A percentile compares a stretch with the other conserved stretches of the same genome.
These are phyloP conservation scores for Aspergillus vadensis DNA, from an alignment of 2,329 filamentous ascomycete genomes.

Conservation along the genomic window DNA sequence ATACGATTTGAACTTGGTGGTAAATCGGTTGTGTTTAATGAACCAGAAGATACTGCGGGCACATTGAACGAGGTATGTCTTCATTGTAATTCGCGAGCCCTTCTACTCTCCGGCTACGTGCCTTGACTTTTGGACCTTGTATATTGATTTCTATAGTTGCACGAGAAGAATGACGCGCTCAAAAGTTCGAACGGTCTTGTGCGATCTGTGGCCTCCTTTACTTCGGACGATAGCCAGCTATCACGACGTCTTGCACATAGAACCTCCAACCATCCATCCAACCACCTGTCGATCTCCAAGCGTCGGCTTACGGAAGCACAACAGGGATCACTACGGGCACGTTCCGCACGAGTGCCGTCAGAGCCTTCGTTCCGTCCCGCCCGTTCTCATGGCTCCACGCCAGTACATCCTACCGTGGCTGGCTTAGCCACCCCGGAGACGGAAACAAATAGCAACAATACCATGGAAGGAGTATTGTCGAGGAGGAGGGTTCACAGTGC, in stretches of 20 bases:
- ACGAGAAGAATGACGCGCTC: constrained; percentile 47
- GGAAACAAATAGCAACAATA: constrained; percentile 34
- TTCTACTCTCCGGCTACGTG: background rate
- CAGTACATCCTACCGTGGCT: constrained; percentile 32
- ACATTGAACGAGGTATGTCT: constrained; percentile 56
- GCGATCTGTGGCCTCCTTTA: constrained; percentile 48
- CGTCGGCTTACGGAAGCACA: constrained; percentile 58
- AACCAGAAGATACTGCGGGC: constrained; percentile 59
- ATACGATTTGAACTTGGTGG: constrained; percentile 74
- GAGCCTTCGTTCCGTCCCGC: constrained; percentile 53
- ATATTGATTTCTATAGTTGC: constrained; percentile 39
- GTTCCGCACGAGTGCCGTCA: constrained; percentile 44
- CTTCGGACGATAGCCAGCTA: constrained; percentile 39
- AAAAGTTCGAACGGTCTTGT: constrained; percentile 52
- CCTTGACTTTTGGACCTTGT: background rate
- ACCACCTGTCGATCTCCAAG: constrained; percentile 32
- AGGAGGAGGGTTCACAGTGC: constrained; percentile 38
- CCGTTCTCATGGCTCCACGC: constrained; percentile 31
- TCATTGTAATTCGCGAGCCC: background rate
- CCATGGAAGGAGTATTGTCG: constrained; percentile 29
- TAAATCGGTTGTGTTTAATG: constrained; percentile 62
- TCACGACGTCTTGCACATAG: constrained; percentile 30
- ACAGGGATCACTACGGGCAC: constrained; percentile 44
- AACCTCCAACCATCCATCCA: constrained; percentile 28
- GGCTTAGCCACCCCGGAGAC: constrained; percentile 47